phyloP scores from a whole-genome alignment of 768 basidiomycete species.

The Pleurotus eryngii region DNA sequence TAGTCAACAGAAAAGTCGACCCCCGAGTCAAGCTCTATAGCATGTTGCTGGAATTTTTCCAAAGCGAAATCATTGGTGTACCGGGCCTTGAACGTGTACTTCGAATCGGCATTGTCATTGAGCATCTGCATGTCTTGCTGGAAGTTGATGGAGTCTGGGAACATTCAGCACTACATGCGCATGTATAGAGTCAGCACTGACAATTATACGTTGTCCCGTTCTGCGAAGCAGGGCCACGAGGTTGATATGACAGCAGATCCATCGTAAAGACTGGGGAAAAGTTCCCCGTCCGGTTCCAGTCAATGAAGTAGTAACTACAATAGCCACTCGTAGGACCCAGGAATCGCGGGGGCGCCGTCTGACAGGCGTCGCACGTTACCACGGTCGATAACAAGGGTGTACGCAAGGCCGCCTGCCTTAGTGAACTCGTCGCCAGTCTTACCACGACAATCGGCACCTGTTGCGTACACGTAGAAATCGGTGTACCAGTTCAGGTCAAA shows the following conservation, averaged over 20 bases:
- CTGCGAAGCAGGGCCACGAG: neutral
- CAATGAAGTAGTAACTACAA: neutral
- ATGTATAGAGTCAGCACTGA: neutral
- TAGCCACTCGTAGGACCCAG: constrained; percentile 4
- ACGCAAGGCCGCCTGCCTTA: neutral
- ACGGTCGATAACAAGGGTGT: neutral
- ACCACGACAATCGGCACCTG: neutral
- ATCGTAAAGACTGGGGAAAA: neutral
- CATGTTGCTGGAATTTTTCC: neutral
- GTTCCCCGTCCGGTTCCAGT: neutral
- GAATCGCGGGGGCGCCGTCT: neutral
- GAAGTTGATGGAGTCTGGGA: neutral
- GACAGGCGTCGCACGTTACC: neutral
- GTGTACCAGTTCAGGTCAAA: constrained; percentile 1
- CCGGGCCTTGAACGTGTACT: neutral
- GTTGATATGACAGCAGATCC: neutral
- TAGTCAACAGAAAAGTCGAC: constrained; percentile 1
- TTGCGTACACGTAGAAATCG: neutral
- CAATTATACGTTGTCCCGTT: neutral
- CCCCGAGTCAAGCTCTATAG: neutral
- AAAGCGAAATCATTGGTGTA: neutral
- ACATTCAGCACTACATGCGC: neutral
- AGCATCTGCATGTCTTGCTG: constrained; percentile 1
- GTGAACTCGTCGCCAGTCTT: neutral
- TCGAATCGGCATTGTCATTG: neutral